Evolutionary conservation across 2,329 filamentous ascomycete species (phyloP).

Genomic region (Neonectria neomacrospora): DNA sequence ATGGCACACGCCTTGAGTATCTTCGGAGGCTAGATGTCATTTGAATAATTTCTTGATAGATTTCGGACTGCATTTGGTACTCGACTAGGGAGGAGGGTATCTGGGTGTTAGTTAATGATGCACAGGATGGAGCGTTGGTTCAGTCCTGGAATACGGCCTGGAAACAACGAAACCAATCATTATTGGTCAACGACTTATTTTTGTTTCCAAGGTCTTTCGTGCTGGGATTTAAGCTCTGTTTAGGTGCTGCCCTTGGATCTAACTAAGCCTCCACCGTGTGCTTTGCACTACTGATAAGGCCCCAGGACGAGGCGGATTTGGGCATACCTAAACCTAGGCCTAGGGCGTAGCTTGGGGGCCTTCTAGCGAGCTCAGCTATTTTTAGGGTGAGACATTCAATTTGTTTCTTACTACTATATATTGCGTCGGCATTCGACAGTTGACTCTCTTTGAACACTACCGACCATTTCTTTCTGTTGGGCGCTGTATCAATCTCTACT

Average conservation of each 20-base stretch:
- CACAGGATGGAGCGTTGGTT: slow-evolving; percentile 31
- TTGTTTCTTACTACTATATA: not conserved
- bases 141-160: slow-evolving; percentile 32
- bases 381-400: slow-evolving; percentile 18
- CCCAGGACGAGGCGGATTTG: slow-evolving; percentile 31
- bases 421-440: not conserved
- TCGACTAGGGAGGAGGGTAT: slow-evolving; percentile 27
- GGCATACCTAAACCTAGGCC: slow-evolving; percentile 6
- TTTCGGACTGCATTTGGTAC: slow-evolving; percentile 30
- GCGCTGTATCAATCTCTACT: not conserved
- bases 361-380: slow-evolving; percentile 36
- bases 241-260: not conserved
- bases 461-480: not conserved
- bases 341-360: slow-evolving; percentile 32
- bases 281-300: not conserved
- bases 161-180: slow-evolving; percentile 20
- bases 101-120: slow-evolving; percentile 40
- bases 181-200: not conserved
- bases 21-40: slow-evolving; percentile 24
- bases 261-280: not conserved
- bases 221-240: not conserved
- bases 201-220: not conserved
- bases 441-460: not conserved
- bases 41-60: slow-evolving; percentile 39
- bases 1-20: slow-evolving; percentile 30